A percentile compares a stretch with the other conserved stretches of the same genome.
Evolutionary conservation across 2,329 filamentous ascomycete genomes (phyloP).

Genomic region (Exserohilum turcica): DNA sequence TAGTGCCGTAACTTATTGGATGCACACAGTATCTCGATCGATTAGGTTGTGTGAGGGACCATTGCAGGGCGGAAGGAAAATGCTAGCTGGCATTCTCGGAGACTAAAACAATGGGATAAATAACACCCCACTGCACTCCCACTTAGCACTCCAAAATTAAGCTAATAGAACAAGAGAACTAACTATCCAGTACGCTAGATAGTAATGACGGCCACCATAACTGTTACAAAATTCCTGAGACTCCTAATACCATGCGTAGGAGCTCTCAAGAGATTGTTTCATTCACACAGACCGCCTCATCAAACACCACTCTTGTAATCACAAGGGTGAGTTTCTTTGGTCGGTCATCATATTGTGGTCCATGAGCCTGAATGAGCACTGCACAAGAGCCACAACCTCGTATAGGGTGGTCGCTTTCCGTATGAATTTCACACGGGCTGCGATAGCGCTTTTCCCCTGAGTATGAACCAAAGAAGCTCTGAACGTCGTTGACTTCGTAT

Average conservation of each 20-base stretch:
- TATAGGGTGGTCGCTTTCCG: neutral
- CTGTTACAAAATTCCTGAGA: no score
- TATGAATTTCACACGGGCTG: conserved; percentile 1
- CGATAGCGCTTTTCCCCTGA: conserved; percentile 2
- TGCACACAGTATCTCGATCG: no score
- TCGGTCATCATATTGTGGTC: neutral
- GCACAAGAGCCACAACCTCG: neutral
- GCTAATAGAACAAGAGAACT: no score
- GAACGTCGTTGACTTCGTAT: conserved; percentile 3
- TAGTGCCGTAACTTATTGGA: no score
- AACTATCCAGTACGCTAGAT: no score
- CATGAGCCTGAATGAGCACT: neutral
- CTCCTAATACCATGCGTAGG: neutral
- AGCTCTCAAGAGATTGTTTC: neutral
- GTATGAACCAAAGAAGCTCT: conserved; percentile 10
- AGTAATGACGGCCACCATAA: no score
- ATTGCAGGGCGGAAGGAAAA: no score
- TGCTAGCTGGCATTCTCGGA: no score
- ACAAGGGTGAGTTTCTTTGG: conserved; percentile 1
- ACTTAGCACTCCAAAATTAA: no score
- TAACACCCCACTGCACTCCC: no score
- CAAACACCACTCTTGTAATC: conserved; percentile 2
- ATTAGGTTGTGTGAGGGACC: no score
- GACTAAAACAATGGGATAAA: no score
- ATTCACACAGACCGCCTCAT: conserved; percentile 1